Evolutionary conservation across 2,329 filamentous ascomycete genomes (phyloP).

Genomic region (Calonectria hawksworthii): DNA sequence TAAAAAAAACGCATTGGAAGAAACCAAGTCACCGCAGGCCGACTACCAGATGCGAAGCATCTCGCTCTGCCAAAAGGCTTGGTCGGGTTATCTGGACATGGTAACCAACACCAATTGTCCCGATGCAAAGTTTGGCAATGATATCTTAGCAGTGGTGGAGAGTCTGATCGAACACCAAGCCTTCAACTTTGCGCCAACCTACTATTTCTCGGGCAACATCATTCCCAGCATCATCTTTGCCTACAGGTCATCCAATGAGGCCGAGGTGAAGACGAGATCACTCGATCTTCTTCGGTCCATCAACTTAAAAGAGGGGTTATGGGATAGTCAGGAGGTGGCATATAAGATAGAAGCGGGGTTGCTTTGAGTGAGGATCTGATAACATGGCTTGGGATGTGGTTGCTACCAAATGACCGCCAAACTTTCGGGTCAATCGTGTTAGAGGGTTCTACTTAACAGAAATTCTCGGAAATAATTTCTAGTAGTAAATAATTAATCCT

Average conservation of each 20-base stretch:
- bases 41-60: neutral
- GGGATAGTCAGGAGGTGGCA: neutral
- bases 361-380: neutral
- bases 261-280: neutral
- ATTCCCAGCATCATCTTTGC: neutral
- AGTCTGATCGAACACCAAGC: neutral
- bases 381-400: neutral
- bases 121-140: neutral
- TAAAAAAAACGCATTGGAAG: neutral
- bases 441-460: neutral
- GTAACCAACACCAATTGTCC: neutral
- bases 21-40: neutral
- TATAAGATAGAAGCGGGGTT: neutral
- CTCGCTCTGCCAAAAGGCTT: neutral
- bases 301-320: neutral
- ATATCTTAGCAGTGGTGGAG: neutral
- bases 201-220: neutral
- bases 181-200: neutral
- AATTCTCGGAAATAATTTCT: neutral
- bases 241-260: neutral
- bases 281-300: neutral
- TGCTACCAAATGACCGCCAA: neutral
- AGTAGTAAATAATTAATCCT: neutral
- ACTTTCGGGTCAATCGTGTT: neutral
- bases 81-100: neutral